Percentiles rank a stretch among this genome's conserved stretches.
Evolutionary conservation across 2,329 filamentous ascomycete species (phyloP).

Genomic region (Lachnellula occidentalis): DNA sequence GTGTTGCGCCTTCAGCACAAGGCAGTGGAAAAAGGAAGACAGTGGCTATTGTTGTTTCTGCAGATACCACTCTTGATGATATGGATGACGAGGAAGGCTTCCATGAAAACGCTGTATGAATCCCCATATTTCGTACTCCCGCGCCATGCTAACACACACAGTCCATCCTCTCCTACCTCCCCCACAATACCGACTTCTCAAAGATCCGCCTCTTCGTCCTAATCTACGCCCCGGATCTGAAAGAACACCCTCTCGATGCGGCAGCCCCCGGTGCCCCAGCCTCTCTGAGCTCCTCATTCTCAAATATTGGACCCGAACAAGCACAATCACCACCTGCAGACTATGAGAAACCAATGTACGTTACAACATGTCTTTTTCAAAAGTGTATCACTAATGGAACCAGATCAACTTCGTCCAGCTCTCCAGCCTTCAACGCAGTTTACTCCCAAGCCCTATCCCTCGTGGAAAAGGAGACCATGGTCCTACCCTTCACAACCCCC

Average conservation of each 20-base stretch:
- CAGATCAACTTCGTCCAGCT: conserved; percentile 41
- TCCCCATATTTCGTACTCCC: conserved; percentile 15
- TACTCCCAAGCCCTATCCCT: conserved; percentile 74
- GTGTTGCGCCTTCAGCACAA: conserved; percentile 26
- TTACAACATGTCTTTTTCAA: conserved; percentile 7
- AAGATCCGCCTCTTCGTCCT: conserved; percentile 77
- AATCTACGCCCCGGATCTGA: conserved; percentile 79
- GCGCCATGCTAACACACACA: conserved; percentile 33
- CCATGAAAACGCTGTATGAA: conserved; percentile 75
- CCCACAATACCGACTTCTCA: conserved; percentile 67
- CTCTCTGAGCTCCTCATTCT: conserved; percentile 76
- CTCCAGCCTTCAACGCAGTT: conserved; percentile 68
- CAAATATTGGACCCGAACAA: conserved; percentile 74
- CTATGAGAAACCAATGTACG: conserved; percentile 51
- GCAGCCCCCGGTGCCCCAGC: conserved; percentile 52
- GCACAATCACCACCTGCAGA: conserved; percentile 63
- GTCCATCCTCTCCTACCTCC: conserved; percentile 86
- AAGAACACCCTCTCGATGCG: conserved; percentile 54
- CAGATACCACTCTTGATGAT: conserved; percentile 57
- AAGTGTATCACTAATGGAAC: conserved; percentile 31
- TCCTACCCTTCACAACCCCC: conserved; percentile 82
- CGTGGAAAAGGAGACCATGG: conserved; percentile 79
- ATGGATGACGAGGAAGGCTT: conserved; percentile 55
- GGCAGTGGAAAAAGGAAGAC: conserved; percentile 53
- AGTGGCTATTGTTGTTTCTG: conserved; percentile 84